Percentiles rank a stretch among this genome's conserved stretches.
Evolutionary conservation across 768 basidiomycete genomes (phyloP).

Genomic region (Psilocybe tampanensis): DNA sequence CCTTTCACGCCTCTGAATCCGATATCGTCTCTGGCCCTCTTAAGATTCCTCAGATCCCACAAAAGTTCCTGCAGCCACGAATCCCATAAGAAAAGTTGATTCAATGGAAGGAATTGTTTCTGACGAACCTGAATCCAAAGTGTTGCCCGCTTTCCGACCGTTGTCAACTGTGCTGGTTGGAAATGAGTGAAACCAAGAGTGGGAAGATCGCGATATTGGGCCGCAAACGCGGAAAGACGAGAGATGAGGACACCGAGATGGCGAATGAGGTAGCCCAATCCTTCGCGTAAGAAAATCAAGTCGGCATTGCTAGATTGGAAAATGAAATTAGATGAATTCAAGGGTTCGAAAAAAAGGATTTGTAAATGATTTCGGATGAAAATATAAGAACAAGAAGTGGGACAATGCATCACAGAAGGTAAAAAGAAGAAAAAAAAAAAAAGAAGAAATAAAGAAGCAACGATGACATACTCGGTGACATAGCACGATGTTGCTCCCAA

Average conservation of each 20-base stretch:
- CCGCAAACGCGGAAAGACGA: conserved; percentile 83
- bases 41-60: conserved; percentile 95
- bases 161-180: conserved; percentile 97
- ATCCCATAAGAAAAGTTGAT: conserved; percentile 98
- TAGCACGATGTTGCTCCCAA: conserved; percentile 98
- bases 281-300: conserved; percentile 93
- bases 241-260: conserved; percentile 92
- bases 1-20: conserved; percentile 99
- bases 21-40: conserved; percentile 86
- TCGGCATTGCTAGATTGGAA: conserved; percentile 81
- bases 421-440: background rate
- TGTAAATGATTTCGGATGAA: too few species aligned
- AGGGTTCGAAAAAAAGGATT: background rate
- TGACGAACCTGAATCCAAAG: conserved; percentile 86
- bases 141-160: conserved; percentile 95
- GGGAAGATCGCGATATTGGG: conserved; percentile 84
- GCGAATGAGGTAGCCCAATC: conserved; percentile 78
- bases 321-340: background rate
- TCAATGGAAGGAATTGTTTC: background rate
- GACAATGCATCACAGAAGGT: too few species aligned
- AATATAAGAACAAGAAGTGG: too few species aligned
- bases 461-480: conserved; percentile 86
- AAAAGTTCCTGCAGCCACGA: conserved; percentile 80
- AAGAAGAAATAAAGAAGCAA: background rate
- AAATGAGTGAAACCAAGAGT: conserved; percentile 98